Percentiles rank a stretch among this genome's conserved stretches.
These are phyloP conservation scores for Leucosporidium yakuticum DNA, from an alignment of 768 basidiomycete species.

Conservation along the genomic window DNA sequence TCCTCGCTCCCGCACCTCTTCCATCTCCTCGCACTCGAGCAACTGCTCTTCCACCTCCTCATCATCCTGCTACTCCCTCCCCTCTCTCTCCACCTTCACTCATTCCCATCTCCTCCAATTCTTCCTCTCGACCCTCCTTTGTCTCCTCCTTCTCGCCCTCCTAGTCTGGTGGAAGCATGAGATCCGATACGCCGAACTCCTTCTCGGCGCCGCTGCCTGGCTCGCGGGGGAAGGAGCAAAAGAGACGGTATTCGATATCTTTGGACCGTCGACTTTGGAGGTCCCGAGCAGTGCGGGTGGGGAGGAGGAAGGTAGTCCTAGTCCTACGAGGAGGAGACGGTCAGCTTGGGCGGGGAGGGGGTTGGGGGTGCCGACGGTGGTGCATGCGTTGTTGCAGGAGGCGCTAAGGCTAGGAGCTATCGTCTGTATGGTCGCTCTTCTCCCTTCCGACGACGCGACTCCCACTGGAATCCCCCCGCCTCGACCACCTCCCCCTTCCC, in stretches of 20 bases:
- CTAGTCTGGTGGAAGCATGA: conserved; percentile 22
- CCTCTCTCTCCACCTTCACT: conserved; percentile 18
- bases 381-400: conserved; percentile 34
- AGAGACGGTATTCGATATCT: conserved; percentile 29
- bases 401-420: conserved; percentile 32
- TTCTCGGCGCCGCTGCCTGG: conserved; percentile 30
- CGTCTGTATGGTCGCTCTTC: conserved; percentile 26
- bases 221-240: conserved; percentile 29
- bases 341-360: conserved; percentile 2
- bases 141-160: conserved; percentile 16
- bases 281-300: too few relatives aligned
- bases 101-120: conserved; percentile 32
- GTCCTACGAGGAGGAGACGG: background rate
- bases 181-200: conserved; percentile 20
- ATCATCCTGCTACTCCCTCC: conserved; percentile 19
- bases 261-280: background rate
- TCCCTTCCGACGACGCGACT: conserved; percentile 10
- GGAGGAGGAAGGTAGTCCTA: too few relatives aligned
- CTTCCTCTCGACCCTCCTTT: conserved; percentile 28
- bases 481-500: background rate
- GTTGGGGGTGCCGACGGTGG: conserved; percentile 26
- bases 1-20: too few relatives aligned
- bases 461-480: background rate
- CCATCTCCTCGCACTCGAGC: background rate
- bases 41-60: conserved; percentile 7